Base-by-base conservation (phyloP, 139 green algal genomes). In the Chlamydomonas urium region DNA sequence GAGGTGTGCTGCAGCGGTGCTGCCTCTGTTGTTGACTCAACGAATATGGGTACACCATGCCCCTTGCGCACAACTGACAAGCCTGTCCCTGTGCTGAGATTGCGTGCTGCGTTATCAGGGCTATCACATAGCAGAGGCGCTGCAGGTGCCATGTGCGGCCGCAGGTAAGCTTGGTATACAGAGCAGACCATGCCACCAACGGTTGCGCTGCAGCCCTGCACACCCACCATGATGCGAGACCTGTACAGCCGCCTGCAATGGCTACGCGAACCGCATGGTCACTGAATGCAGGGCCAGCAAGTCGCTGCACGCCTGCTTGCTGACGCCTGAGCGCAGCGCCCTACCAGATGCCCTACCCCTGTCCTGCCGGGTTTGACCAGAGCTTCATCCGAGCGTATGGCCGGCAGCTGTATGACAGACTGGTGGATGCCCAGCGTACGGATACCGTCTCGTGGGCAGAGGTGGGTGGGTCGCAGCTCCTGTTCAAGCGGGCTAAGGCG, bases 111-210 rank as follows among this genome's bases (percentile, higher is more conserved):
- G n/a, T n/a, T n/a, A n/a, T n/a, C 33, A 91, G 61, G 85, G 65
- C 26, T 89, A 81, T 58, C 75, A 83, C 73, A 81, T 89, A 2
- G 83, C 85, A 2, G 85, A 92, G 75, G 76, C 74, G 3, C 75
- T 91, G 32, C 31, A 66, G 1, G 47, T 90, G 28, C 75, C 53
- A 2, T 88, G 81, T 42, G 21, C 82, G 1, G 87, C 79, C 0
- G 79, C 71, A n/a, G n/a, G n/a, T n/a, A n/a, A n/a, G n/a, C 0
- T 82, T 81, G 4, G 66, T 65, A 75, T 4, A 24, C 21, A 3
- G 59, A 33, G 2, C 74, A 89, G 37, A 33, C 65, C 34, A 47
- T n/a, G n/a, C n/a, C n/a, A n/a, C n/a, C n/a, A n/a, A n/a, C n/a
- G n/a, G n/a, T n/a, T n/a, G n/a, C n/a, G n/a, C 29, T 4, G 74